Evolutionary conservation across 257 asterid species (phyloP).

Genomic region (Solanum verrucosum): DNA sequence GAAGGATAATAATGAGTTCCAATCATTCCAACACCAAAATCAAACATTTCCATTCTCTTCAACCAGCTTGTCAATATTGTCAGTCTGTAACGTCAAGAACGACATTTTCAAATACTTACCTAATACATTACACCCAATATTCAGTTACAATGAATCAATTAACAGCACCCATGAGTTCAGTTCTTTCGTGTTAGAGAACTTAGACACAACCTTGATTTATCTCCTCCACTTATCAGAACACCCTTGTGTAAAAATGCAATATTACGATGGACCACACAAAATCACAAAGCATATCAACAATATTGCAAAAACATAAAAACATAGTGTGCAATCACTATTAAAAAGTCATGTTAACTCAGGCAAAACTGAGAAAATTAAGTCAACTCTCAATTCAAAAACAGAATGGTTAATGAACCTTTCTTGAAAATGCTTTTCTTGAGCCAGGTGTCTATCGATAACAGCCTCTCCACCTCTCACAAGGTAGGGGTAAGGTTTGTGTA

Average conservation of each 20-base stretch:
- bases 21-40: background rate
- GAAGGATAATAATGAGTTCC: background rate
- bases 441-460: background rate
- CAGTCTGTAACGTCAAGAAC: background rate
- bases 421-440: background rate
- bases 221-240: background rate
- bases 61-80: background rate
- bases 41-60: background rate
- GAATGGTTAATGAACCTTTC: background rate
- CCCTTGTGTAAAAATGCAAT: background rate
- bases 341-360: too few relatives aligned
- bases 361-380: background rate
- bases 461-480: background rate
- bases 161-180: background rate
- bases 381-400: background rate
- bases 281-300: background rate
- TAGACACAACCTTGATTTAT: background rate
- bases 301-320: background rate
- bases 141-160: background rate
- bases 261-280: background rate
- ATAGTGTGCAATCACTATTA: too few relatives aligned
- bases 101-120: background rate
- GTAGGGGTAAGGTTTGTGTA: background rate
- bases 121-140: background rate
- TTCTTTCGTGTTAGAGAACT: background rate